These are phyloP conservation scores for Wickerhamomyces alni DNA, from an alignment of 805 yeast species.

Conservation along the genomic window DNA sequence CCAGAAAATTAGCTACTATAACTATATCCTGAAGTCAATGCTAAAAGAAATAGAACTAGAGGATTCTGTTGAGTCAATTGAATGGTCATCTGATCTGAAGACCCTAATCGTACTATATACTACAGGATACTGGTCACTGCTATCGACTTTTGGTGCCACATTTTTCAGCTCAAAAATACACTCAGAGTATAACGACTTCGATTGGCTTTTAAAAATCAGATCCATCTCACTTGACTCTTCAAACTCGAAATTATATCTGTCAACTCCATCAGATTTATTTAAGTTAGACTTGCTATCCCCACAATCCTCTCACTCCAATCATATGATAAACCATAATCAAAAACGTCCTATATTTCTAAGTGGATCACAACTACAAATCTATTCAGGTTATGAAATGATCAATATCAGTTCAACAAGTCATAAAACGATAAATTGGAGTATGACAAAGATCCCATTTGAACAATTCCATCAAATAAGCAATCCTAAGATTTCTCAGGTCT, in stretches of 20 bases:
- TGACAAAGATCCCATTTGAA: slow-evolving; percentile 17
- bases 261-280: slow-evolving; percentile 2
- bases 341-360: slow-evolving; percentile 19
- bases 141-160: slow-evolving; percentile 23
- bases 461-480: slow-evolving; percentile 18
- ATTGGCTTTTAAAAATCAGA: neutral
- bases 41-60: slow-evolving; percentile 4
- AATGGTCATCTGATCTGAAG: slow-evolving; percentile 14
- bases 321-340: slow-evolving; percentile 15
- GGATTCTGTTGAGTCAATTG: slow-evolving; percentile 2
- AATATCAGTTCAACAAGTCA: slow-evolving; percentile 4
- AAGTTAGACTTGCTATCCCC: slow-evolving; percentile 1
- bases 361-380: slow-evolving; percentile 18
- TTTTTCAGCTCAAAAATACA: slow-evolving; percentile 14
- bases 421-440: slow-evolving; percentile 17
- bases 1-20: slow-evolving; percentile 4
- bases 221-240: neutral
- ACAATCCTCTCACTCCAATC: neutral
- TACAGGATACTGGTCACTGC: slow-evolving; percentile 20
- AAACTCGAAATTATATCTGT: neutral
- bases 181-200: slow-evolving; percentile 1
- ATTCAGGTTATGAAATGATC: slow-evolving; percentile 21
- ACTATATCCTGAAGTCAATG: slow-evolving; percentile 2
- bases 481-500: slow-evolving; percentile 11
- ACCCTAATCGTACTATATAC: slow-evolving; percentile 10